phyloP scores from a whole-genome alignment of 2,329 filamentous ascomycete species.

The Celoporthe dispersa region DNA sequence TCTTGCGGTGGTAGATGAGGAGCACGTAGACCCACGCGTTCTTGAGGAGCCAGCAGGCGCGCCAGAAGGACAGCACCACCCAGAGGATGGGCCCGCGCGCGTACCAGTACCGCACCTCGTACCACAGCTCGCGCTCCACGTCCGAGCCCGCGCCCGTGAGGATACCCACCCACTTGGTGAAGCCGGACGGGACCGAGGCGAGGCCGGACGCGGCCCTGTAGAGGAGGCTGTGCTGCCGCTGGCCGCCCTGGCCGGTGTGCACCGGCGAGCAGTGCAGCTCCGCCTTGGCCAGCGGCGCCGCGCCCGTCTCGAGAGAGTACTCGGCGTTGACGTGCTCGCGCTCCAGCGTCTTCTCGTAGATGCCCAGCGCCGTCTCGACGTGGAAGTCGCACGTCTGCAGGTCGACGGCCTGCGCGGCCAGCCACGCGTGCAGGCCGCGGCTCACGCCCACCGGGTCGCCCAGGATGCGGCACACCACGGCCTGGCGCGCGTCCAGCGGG shows the following conservation, averaged over 20 bases:
- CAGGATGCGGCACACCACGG: slow-evolving; percentile 39
- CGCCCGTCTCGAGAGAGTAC: slow-evolving; percentile 30
- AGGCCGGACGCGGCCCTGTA: slow-evolving; percentile 30
- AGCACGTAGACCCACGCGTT: slow-evolving; percentile 40
- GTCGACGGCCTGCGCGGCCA: slow-evolving; percentile 34
- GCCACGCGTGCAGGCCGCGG: slow-evolving; percentile 35
- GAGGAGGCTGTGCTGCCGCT: slow-evolving; percentile 23
- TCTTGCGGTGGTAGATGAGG: slow-evolving; percentile 40
- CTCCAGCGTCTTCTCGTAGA: slow-evolving; percentile 31
- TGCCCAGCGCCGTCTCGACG: slow-evolving; percentile 33
- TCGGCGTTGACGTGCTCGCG: slow-evolving; percentile 30
- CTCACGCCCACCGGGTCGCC: slow-evolving; percentile 34
- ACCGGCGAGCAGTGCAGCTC: slow-evolving; percentile 30
- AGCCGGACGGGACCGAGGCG: slow-evolving; percentile 33
- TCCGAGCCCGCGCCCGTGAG: slow-evolving; percentile 42
- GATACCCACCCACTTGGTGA: slow-evolving; percentile 42
- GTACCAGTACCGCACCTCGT: slow-evolving; percentile 37
- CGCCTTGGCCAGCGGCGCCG: slow-evolving; percentile 25
- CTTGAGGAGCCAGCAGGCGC: slow-evolving; percentile 38
- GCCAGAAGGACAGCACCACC: slow-evolving; percentile 39
- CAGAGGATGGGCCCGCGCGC: slow-evolving; percentile 34
- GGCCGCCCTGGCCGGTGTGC: slow-evolving; percentile 20
- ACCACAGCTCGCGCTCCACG: slow-evolving; percentile 43
- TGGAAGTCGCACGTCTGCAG: slow-evolving; percentile 38
- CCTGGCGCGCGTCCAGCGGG: slow-evolving; percentile 37